A percentile compares a stretch with the other conserved stretches of the same genome.
phyloP scores from a whole-genome alignment of 176 grass and related monocot species.

The Guadua angustifolia region DNA sequence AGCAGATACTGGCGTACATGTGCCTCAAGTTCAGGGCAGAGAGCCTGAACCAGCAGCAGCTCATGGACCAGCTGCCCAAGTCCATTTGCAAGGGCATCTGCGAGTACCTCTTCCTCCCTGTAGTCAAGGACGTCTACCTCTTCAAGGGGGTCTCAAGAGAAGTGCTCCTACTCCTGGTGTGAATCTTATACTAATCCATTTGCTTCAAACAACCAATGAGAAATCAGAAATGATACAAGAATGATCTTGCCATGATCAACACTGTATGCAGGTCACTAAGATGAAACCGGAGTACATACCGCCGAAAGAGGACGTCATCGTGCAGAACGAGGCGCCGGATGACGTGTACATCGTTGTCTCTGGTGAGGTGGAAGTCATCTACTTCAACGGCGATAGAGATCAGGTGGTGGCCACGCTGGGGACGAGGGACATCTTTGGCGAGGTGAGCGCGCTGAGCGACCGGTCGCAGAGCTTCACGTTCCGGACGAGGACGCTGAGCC shows the following conservation, averaged over 20 bases:
- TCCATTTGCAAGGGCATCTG: constrained; percentile 97
- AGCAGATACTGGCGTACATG: constrained; percentile 93
- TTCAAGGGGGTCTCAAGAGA: constrained; percentile 78
- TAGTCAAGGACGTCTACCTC: constrained; percentile 87
- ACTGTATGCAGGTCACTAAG: constrained; percentile 51
- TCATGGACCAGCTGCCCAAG: constrained; percentile 92
- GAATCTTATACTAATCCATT: neutral
- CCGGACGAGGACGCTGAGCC: constrained; percentile 76
- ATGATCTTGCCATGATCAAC: constrained; percentile 1
- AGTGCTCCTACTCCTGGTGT: constrained; percentile 67
- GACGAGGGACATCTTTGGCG: constrained; percentile 72
- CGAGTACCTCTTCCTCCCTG: constrained; percentile 79
- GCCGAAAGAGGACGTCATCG: constrained; percentile 83
- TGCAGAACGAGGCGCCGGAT: constrained; percentile 88
- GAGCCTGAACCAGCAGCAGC: constrained; percentile 93
- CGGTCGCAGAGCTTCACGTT: constrained; percentile 75
- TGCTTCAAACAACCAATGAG: neutral
- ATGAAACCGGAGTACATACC: constrained; percentile 96
- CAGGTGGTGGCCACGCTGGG: constrained; percentile 48
- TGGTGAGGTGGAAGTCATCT: constrained; percentile 69
- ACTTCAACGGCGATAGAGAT: constrained; percentile 51
- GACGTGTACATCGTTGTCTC: constrained; percentile 83
- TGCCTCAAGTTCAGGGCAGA: constrained; percentile 95
- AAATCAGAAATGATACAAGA: neutral
- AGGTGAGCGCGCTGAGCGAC: constrained; percentile 74